A percentile compares a stretch with the other conserved stretches of the same genome.
phyloP scores from a whole-genome alignment of 2,329 filamentous ascomycete species.

The Cadophora gregata region DNA sequence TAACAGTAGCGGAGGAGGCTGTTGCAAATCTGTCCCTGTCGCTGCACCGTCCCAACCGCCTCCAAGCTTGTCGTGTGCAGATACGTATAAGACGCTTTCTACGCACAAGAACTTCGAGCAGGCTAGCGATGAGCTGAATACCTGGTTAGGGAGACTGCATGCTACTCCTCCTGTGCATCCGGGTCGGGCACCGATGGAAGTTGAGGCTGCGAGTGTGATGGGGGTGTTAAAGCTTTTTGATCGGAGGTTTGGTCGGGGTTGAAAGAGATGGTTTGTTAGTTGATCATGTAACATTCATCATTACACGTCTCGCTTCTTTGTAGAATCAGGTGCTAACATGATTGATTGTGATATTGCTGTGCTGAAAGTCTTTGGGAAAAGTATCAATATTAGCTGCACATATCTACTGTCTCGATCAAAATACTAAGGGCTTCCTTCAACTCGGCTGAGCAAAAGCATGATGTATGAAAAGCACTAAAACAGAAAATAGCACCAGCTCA shows the following conservation, averaged over 20 bases:
- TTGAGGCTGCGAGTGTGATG: slow-evolving; percentile 85
- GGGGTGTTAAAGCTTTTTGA: slow-evolving; percentile 84
- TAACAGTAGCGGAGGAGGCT: slow-evolving; percentile 63
- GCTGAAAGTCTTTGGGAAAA: neutral
- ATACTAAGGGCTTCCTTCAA: neutral
- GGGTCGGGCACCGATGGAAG: slow-evolving; percentile 68
- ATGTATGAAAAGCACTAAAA: neutral
- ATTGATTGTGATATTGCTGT: neutral
- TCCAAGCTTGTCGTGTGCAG: slow-evolving; percentile 71
- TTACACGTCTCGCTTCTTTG: neutral
- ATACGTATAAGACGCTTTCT: slow-evolving; percentile 79
- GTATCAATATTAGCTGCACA: neutral
- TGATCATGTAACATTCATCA: neutral
- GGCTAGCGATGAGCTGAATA: slow-evolving; percentile 75
- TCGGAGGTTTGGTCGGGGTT: slow-evolving; percentile 66
- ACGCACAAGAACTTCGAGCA: slow-evolving; percentile 78
- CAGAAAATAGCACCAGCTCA: neutral
- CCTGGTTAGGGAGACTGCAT: slow-evolving; percentile 76
- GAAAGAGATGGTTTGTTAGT: slow-evolving; percentile 19
- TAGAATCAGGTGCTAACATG: neutral
- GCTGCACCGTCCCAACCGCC: slow-evolving; percentile 39
- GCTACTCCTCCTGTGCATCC: slow-evolving; percentile 54
- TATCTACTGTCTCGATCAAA: neutral
- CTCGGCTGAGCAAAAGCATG: neutral
- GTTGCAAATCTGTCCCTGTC: slow-evolving; percentile 57